Evolutionary conservation across 1,139 yeast genomes (phyloP), one percentile per base, ranked within the genome.

Genomic region (Geotrichum cucujoidarum): DNA sequence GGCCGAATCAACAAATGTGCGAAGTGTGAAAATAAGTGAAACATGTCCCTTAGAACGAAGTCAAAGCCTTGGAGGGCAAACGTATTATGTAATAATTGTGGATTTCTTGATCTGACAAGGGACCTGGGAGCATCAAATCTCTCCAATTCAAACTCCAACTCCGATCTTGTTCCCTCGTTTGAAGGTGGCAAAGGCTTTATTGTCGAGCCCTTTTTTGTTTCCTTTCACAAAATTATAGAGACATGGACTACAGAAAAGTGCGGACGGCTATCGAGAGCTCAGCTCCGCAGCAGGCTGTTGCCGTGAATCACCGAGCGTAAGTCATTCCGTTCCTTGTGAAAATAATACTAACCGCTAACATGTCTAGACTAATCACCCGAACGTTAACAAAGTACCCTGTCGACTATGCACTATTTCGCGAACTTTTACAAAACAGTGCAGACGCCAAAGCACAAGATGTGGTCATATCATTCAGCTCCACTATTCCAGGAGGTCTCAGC

Each of bases 321-420:
- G 66, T 58, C 17, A 13, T 20, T 17, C 27, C 27, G 6, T 24
- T 6, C 8, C 8, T 10, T 6, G 6, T 6, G 27, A 6, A 24
- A 24, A 10, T 24, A 10, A 24, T 6, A 24, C 10, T n/a, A n/a
- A n/a, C n/a, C n/a, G n/a, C 27, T 35, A 11, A 11, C 14, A 16
- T 13, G 8, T 13, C n/a, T 22, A 60, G 63, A 11, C 59, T 69
- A 14, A 69, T 69, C 33, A 69, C 73, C 0, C 59, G 73, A 11
- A 70, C 73, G 0, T 53, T 69, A 40, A 68, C 73, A 3, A 69
- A 69, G 48, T 69, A 69, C 49, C 73, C 73, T 2, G 71, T 69
- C 0, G 73, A 69, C 49, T 69, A 64, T 55, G 73, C 73, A 1
- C 54, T 69, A 30, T 69, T 57, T 50, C 58, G 73, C 13, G 73